Conservation (phyloP, 2,329 filamentous ascomycete genomes). For the Drechslera avenae region DNA sequence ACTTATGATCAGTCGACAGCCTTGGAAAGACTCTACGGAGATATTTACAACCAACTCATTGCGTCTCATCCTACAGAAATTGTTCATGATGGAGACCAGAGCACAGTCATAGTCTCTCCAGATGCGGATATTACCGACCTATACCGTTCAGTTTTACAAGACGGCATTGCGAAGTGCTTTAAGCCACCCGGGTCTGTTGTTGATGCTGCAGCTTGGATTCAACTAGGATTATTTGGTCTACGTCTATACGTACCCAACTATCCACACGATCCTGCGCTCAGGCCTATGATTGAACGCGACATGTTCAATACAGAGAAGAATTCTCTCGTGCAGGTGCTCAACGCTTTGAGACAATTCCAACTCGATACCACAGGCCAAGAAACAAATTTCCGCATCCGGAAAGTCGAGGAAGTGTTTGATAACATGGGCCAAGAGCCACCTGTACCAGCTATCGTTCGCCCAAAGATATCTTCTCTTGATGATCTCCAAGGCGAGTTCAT, state of each 20-base stretch:
- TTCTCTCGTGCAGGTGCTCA: constrained; percentile 62
- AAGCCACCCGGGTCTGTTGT: not conserved
- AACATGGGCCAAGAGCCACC: constrained; percentile 70
- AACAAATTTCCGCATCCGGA: constrained; percentile 68
- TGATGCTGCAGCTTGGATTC: constrained; percentile 67
- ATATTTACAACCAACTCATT: constrained; percentile 27
- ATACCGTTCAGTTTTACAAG: constrained; percentile 44
- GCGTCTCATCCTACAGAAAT: constrained; percentile 29
- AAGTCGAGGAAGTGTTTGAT: constrained; percentile 66
- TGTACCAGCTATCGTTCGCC: constrained; percentile 72
- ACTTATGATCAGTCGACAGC: constrained; percentile 36
- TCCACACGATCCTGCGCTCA: constrained; percentile 77
- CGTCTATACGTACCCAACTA: constrained; percentile 84
- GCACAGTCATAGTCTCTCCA: constrained; percentile 13
- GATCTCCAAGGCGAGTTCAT: constrained; percentile 82
- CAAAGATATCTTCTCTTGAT: constrained; percentile 68
- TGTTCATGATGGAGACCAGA: constrained; percentile 2
- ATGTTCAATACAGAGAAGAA: constrained; percentile 62
- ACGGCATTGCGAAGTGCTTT: constrained; percentile 21
- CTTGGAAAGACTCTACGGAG: constrained; percentile 36
- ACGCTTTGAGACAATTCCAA: constrained; percentile 70
- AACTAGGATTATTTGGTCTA: constrained; percentile 75
- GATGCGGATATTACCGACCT: constrained; percentile 16
- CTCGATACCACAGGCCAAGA: constrained; percentile 68
- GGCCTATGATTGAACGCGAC: constrained; percentile 66